Base-by-base conservation (phyloP, 2,329 filamentous ascomycete genomes). In the Laburnicola sp. region DNA sequence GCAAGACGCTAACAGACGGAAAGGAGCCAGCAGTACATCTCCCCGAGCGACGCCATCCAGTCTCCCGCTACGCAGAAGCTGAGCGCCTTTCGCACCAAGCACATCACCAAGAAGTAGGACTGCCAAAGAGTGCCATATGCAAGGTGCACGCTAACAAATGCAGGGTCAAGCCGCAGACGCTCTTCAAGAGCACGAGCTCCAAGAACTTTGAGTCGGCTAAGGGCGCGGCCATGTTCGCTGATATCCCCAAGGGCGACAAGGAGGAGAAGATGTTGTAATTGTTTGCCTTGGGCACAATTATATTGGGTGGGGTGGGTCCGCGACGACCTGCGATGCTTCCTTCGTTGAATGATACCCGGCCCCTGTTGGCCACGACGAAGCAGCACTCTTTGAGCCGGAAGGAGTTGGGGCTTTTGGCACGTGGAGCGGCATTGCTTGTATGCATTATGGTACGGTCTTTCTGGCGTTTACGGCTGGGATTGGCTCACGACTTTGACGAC, bases 21-120 rank as follows among this genome's bases (percentile, higher is more conserved):
- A 62, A 74, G 76, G 60, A 75, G 76, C 45, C 76, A 79, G 63
- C 77, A 81, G 60, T 93, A 92, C 75, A 79, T 92, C 71, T 92
- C 88, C 16, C 90, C 90, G 2, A 92, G 88, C n/a, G 90, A 95
- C 74, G 86, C 85, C 75, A 92, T 95, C 78, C 89, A 91, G 86
- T 91, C 87, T 64, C 90, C 90, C 31, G 91, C 89, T 74, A 88
- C 86, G 16, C 86, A 88, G 73, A 94, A 94, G 81, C 82, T 94
- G 64, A 87, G 82, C 57, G 86, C 87, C 35, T 84, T 92, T 74
- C 88, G 89, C 75, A 89, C 84, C 76, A 91, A 91, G 78, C 86
- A 90, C 66, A 86, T 86, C 56, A 82, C 82, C 76, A 93, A 91
- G 87, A 90, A 80, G 70, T 75, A 62, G 50, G 70, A 16, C 23